phyloP scores from a whole-genome alignment of 2,329 filamentous ascomycete species.

The Didymella pomorum region DNA sequence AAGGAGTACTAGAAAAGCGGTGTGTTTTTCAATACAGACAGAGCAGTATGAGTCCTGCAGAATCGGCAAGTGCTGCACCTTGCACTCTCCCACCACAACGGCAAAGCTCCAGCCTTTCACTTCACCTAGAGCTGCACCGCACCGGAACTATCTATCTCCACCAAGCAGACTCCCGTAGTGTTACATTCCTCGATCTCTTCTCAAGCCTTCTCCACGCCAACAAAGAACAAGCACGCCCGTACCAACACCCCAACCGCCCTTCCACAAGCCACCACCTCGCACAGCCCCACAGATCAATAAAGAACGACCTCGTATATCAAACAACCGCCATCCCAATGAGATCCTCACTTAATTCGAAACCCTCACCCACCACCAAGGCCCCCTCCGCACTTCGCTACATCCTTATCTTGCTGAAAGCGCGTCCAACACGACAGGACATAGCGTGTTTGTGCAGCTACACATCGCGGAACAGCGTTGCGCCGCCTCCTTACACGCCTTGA shows the following conservation, averaged over 20 bases:
- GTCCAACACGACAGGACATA: slow-evolving; percentile 26
- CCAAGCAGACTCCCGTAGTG: not conserved
- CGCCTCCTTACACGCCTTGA: slow-evolving; percentile 14
- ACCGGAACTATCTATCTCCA: not conserved
- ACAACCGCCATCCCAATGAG: not conserved
- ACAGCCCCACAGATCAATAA: slow-evolving; percentile 1
- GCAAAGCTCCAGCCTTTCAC: not conserved
- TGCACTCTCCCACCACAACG: not conserved
- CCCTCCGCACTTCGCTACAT: slow-evolving; percentile 40
- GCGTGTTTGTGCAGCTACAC: slow-evolving; percentile 12
- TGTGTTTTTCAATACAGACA: not conserved
- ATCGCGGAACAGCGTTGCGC: not conserved
- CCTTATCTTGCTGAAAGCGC: slow-evolving; percentile 41
- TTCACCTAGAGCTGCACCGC: not conserved
- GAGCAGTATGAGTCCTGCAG: not conserved
- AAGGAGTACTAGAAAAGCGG: slow-evolving; percentile 5
- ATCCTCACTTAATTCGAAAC: not conserved
- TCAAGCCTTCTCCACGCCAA: not conserved
- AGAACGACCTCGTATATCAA: not conserved
- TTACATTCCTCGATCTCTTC: not conserved
- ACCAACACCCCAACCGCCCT: not conserved
- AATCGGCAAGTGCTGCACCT: not conserved
- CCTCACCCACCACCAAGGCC: slow-evolving; percentile 22
- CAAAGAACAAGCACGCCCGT: not conserved
- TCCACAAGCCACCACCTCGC: not conserved